Evolutionary conservation across 2,329 filamentous ascomycete species (phyloP), one percentile per base, ranked within the genome.

Genomic region (Dactylellina cionopaga): DNA sequence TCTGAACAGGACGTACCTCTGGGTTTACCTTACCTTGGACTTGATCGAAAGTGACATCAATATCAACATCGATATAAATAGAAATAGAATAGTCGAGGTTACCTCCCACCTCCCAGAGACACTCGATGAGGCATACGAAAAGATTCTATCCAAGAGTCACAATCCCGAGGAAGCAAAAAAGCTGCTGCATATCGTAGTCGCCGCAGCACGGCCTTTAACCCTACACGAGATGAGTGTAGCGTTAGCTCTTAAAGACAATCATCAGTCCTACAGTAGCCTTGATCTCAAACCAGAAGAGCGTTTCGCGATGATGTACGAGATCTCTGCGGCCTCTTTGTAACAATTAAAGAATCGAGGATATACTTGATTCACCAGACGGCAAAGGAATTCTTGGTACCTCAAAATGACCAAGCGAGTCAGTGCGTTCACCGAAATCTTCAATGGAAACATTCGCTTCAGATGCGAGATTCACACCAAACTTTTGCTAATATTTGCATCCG

Each of bases 311-410:
- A 49, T 4, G 62, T 82, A 9, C 71, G 77, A 37, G 58, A 78
- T 4, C 63, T 80, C 9, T 82, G 80, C 62, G 80, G 79, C 0
- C 77, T 81, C 5, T 81, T 82, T 51, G 74, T 82, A 1, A 76
- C 58, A 15, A 74, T 82, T n/a, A 65, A 78, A 1, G 74, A 80
- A 43, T 71, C 59, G 2, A 78, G 68, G 52, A 74, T 82, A 3
- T 82, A 80, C 70, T 75, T 82, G 4, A 74, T 82, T 29, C 81
- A 82, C 31, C 80, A 82, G 70, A 82, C 81, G 1, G 81, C 80
- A 0, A 81, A 76, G 56, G 80, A 81, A 43, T 82, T 81, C 66
- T 62, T 82, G 31, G 54, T 79, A n/a, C n/a, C n/a, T n/a, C n/a
- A n/a, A n/a, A n/a, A n/a, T n/a, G n/a, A n/a, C n/a, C n/a, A n/a